Evolutionary conservation across 2,329 filamentous ascomycete species (phyloP).

Genomic region (Calonectria leucothoes): DNA sequence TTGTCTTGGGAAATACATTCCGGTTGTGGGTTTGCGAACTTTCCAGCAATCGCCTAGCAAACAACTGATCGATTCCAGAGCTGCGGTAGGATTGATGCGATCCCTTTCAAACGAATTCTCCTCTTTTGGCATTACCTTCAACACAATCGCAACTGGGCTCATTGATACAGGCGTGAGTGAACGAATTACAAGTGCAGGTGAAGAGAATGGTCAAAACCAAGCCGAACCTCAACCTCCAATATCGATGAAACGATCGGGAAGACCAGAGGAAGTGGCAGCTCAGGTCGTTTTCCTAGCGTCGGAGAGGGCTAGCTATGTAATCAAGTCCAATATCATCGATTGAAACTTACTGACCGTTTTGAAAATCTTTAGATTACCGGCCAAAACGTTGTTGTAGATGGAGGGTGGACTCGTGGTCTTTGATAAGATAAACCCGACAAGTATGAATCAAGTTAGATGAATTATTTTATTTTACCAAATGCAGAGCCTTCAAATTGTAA

Average conservation of each 20-base stretch:
- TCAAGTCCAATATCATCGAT: too few relatives aligned
- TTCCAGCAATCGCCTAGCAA: background rate
- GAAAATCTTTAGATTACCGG: background rate
- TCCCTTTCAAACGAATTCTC: constrained; percentile 14
- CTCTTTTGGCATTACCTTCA: background rate
- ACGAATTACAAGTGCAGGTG: background rate
- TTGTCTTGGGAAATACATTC: constrained; percentile 11
- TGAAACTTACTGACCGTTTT: background rate
- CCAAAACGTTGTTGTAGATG: constrained; percentile 5
- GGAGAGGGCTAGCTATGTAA: constrained; percentile 7
- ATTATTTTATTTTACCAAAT: too few relatives aligned
- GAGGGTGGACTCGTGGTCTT: constrained; percentile 8
- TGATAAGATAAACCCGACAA: background rate
- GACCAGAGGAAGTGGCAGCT: constrained; percentile 2
- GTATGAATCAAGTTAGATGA: too few relatives aligned
- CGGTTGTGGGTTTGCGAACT: background rate
- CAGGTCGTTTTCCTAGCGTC: constrained; percentile 2
- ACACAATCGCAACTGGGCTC: constrained; percentile 5
- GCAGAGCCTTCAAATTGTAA: too few relatives aligned
- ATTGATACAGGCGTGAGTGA: constrained; percentile 6
- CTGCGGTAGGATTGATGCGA: constrained; percentile 5
- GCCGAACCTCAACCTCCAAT: background rate
- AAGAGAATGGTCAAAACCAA: background rate
- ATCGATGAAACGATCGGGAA: constrained; percentile 5
- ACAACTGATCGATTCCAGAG: background rate